Evolutionary conservation across 2,329 filamentous ascomycete species (phyloP).

Genomic region (Penicillium sp.): DNA sequence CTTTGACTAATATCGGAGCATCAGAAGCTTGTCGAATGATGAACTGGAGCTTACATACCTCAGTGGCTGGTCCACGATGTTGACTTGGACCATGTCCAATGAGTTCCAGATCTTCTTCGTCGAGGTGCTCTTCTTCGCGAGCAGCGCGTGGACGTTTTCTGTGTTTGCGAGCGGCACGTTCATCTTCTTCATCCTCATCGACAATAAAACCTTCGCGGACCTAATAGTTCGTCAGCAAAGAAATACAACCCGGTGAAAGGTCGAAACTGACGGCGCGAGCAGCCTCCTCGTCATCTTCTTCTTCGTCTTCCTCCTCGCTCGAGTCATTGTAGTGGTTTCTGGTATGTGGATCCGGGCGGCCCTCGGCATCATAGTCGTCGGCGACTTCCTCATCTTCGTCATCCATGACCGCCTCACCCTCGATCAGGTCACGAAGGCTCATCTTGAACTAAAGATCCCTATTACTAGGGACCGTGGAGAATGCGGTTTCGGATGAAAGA

Average conservation of each 20-base stretch:
- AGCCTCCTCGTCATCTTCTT: conserved; percentile 87
- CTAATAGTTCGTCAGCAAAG: conserved; percentile 46
- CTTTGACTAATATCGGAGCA: conserved; percentile 62
- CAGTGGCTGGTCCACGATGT: conserved; percentile 63
- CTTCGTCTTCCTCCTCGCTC: conserved; percentile 87
- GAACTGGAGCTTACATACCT: conserved; percentile 55
- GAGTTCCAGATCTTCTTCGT: conserved; percentile 93
- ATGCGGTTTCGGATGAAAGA: conserved; percentile 1
- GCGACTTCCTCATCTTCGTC: conserved; percentile 82
- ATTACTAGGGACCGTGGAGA: conserved; percentile 10
- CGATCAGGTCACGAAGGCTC: conserved; percentile 67
- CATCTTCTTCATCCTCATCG: conserved; percentile 81
- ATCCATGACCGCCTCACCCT: conserved; percentile 81
- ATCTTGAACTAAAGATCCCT: conserved; percentile 45
- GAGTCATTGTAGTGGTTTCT: conserved; percentile 68
- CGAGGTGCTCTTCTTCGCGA: conserved; percentile 77
- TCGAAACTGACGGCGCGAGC: conserved; percentile 62
- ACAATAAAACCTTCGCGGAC: conserved; percentile 94
- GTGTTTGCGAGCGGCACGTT: conserved; percentile 59
- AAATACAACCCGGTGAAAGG: background rate
- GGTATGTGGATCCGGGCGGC: conserved; percentile 39
- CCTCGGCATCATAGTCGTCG: conserved; percentile 65
- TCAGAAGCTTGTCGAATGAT: conserved; percentile 6
- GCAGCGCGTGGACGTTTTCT: conserved; percentile 69
- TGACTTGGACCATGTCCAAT: conserved; percentile 77